Conservation (phyloP, 805 yeast species). For the Torulaspora microellipsoides region DNA sequence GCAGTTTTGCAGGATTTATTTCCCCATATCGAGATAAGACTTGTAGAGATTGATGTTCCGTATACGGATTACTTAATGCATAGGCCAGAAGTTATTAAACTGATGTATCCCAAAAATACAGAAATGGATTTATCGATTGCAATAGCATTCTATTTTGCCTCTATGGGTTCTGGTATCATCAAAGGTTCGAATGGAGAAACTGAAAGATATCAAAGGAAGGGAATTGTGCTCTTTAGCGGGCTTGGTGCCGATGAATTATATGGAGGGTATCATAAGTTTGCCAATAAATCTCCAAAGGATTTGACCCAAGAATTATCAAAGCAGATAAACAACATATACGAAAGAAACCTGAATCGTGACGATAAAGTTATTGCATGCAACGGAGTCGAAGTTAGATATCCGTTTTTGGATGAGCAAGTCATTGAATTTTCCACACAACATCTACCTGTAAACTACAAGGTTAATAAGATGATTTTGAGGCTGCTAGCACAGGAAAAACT, state of each 20-base stretch:
- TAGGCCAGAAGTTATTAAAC: slow-evolving; percentile 47
- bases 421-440: slow-evolving; percentile 44
- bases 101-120: slow-evolving; percentile 80
- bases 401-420: slow-evolving; percentile 66
- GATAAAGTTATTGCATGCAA: slow-evolving; percentile 81
- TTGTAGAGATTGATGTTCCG: slow-evolving; percentile 70
- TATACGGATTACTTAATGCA: slow-evolving; percentile 58
- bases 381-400: slow-evolving; percentile 89
- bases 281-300: slow-evolving; percentile 38
- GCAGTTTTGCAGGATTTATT: slow-evolving; percentile 43
- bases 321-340: slow-evolving; percentile 72
- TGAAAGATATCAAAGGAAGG: slow-evolving; percentile 43
- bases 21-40: slow-evolving; percentile 38
- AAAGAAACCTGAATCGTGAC: slow-evolving; percentile 83
- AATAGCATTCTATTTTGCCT: slow-evolving; percentile 89
- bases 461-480: slow-evolving; percentile 57
- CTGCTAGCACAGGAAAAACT: slow-evolving; percentile 48
- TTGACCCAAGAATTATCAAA: slow-evolving; percentile 56
- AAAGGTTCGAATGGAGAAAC: slow-evolving; percentile 17
- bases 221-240: slow-evolving; percentile 81
- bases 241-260: slow-evolving; percentile 96
- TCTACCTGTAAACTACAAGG: slow-evolving; percentile 48
- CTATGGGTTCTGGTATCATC: slow-evolving; percentile 48
- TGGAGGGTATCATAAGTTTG: slow-evolving; percentile 93
- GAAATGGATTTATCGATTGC: slow-evolving; percentile 97